Evolutionary conservation across 305 asterid genomes (phyloP).

Genomic region (Solanum hybrid): DNA sequence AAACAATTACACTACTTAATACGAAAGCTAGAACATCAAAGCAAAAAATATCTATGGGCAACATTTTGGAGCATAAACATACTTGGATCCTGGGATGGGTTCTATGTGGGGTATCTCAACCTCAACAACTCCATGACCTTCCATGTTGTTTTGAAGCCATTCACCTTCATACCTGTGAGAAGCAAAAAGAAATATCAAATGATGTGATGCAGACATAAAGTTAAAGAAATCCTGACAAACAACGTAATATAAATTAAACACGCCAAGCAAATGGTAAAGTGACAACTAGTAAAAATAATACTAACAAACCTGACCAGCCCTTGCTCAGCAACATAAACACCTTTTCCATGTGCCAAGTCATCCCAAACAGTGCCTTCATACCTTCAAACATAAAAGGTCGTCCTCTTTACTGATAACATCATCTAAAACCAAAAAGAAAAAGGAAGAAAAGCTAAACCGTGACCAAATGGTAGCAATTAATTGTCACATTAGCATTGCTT

Average conservation of each 20-base stretch:
- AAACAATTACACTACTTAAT: conserved; percentile 1
- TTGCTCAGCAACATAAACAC: conserved; percentile 71
- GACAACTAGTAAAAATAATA: background rate
- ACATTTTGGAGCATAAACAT: conserved; percentile 14
- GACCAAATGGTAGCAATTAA: background rate
- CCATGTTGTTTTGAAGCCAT: conserved; percentile 92
- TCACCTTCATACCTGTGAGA: conserved; percentile 84
- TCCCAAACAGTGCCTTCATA: conserved; percentile 99
- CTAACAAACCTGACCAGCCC: conserved; percentile 82
- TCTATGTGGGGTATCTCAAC: conserved; percentile 74
- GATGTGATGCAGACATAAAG: background rate
- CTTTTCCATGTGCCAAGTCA: conserved; percentile 96
- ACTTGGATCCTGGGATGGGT: conserved; percentile 96
- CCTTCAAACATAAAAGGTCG: conserved; percentile 27
- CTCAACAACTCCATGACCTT: conserved; percentile 98
- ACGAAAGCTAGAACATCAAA: background rate
- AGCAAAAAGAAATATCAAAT: background rate
- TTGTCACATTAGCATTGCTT: background rate
- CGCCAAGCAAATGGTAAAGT: background rate
- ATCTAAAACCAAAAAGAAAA: background rate
- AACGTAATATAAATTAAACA: background rate
- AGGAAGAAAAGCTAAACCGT: background rate
- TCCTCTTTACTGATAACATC: conserved; percentile 4
- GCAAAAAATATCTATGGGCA: background rate
- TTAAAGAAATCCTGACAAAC: background rate